phyloP scores from a whole-genome alignment of 352 stramenopile genomes.

The Phytopythium helicoides region DNA sequence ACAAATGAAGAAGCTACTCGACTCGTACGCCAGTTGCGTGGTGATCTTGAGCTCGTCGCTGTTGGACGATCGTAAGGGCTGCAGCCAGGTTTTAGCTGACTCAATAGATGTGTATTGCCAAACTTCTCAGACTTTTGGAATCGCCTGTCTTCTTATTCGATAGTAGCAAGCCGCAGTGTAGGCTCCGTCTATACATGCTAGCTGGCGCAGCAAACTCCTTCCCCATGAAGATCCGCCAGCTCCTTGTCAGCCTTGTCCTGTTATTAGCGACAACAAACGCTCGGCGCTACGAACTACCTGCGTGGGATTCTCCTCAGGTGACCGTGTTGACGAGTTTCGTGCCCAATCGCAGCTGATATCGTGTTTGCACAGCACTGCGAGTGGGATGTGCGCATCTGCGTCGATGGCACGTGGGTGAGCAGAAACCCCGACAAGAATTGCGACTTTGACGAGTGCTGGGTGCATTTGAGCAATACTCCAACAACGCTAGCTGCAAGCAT shows the following conservation, averaged over 20 bases:
- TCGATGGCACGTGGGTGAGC: constrained; percentile 69
- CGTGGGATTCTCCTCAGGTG: constrained; percentile 41
- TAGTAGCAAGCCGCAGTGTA: no score
- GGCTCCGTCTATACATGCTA: neutral
- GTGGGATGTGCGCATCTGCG: constrained; percentile 64
- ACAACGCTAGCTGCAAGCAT: no score
- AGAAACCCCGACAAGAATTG: constrained; percentile 38
- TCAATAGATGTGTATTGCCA: constrained; percentile 3
- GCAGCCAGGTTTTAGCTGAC: neutral
- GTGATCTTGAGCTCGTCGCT: constrained; percentile 56
- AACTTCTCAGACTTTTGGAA: no score
- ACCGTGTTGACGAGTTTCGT: neutral
- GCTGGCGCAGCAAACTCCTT: neutral
- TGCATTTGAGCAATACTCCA: constrained; percentile 3
- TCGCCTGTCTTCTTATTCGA: constrained; percentile 16
- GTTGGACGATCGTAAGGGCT: constrained; percentile 20
- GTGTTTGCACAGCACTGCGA: constrained; percentile 31
- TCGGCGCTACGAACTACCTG: constrained; percentile 6
- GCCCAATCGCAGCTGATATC: neutral
- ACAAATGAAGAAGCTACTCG: constrained; percentile 33
- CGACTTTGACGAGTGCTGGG: constrained; percentile 49
- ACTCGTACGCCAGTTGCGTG: constrained; percentile 49
- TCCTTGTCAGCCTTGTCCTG: neutral
- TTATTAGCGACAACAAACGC: neutral
- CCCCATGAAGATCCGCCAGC: neutral